A percentile compares a stretch with the other conserved stretches of the same genome.
Conservation (phyloP, 2,329 filamentous ascomycete genomes). For the Aspergillus japonicus region DNA sequence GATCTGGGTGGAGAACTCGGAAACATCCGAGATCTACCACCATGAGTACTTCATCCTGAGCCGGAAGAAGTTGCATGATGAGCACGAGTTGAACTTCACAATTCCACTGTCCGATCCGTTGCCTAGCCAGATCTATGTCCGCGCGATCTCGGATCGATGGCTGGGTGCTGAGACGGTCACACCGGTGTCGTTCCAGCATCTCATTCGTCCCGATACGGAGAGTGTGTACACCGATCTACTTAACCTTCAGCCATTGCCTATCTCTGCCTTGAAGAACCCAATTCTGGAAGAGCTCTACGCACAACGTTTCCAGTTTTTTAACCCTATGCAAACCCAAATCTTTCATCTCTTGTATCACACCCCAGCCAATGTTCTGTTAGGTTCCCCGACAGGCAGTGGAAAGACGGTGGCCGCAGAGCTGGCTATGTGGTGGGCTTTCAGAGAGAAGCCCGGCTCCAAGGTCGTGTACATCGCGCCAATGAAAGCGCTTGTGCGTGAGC, state of each 20-base stretch:
- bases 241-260: constrained; percentile 83
- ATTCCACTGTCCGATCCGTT: constrained; percentile 92
- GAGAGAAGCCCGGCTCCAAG: constrained; percentile 89
- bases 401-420: constrained; percentile 96
- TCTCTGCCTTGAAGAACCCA: constrained; percentile 83
- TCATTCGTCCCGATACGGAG: constrained; percentile 95
- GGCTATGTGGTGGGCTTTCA: constrained; percentile 99
- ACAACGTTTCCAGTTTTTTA: constrained; percentile 91
- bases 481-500: constrained; percentile 95
- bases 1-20: constrained; percentile 98
- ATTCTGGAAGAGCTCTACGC: constrained; percentile 84
- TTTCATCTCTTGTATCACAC: constrained; percentile 97
- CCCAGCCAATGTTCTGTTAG: constrained; percentile 83
- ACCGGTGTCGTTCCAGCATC: constrained; percentile 93
- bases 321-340: constrained; percentile 98
- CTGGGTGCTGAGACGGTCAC: constrained; percentile 93
- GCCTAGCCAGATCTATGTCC: constrained; percentile 92
- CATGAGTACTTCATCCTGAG: constrained; percentile 95
- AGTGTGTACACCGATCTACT: constrained; percentile 94
- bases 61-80: constrained; percentile 83
- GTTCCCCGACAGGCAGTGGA: constrained; percentile 93
- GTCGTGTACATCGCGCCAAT: constrained; percentile 99
- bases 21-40: constrained; percentile 96
- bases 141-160: constrained; percentile 93
- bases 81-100: constrained; percentile 97